A percentile compares a stretch with the other conserved stretches of the same genome.
These are phyloP conservation scores for Ophiostoma tasmaniense DNA, from an alignment of 2,329 filamentous ascomycete species.

Conservation along the genomic window DNA sequence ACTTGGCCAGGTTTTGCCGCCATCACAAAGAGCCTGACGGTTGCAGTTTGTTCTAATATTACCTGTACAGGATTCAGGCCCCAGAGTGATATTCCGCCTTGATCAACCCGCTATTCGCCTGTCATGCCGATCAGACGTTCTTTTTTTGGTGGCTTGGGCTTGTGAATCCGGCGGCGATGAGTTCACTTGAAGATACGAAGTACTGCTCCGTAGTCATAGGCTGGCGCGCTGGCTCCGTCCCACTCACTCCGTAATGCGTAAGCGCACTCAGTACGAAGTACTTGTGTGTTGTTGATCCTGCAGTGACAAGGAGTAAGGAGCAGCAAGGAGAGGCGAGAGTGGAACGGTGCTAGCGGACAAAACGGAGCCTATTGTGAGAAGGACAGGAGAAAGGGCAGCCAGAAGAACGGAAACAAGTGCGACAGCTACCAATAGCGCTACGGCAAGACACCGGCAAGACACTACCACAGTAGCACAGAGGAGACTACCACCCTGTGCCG, in stretches of 20 bases:
- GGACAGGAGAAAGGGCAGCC: background rate
- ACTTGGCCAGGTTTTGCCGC: background rate
- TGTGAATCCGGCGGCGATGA: no score
- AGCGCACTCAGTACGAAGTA: no score
- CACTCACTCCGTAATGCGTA: background rate
- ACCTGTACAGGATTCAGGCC: background rate
- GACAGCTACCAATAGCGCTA: background rate
- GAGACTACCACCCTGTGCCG: background rate
- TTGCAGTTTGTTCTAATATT: background rate
- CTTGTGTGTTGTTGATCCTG: background rate
- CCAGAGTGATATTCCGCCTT: background rate
- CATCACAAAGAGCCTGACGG: background rate
- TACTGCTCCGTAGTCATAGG: no score
- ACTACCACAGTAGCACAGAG: background rate
- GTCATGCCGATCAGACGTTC: background rate
- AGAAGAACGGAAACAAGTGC: background rate
- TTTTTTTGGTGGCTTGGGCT: background rate
- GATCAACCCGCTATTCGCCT: background rate
- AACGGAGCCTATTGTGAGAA: background rate
- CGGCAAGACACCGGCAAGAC: background rate
- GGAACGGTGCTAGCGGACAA: background rate
- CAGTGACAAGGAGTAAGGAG: background rate
- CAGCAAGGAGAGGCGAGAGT: background rate
- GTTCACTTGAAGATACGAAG: no score
- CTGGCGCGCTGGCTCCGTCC: background rate